Evolutionary conservation across 2,329 filamentous ascomycete genomes (phyloP).

Genomic region (Clonostachys rhizophaga): DNA sequence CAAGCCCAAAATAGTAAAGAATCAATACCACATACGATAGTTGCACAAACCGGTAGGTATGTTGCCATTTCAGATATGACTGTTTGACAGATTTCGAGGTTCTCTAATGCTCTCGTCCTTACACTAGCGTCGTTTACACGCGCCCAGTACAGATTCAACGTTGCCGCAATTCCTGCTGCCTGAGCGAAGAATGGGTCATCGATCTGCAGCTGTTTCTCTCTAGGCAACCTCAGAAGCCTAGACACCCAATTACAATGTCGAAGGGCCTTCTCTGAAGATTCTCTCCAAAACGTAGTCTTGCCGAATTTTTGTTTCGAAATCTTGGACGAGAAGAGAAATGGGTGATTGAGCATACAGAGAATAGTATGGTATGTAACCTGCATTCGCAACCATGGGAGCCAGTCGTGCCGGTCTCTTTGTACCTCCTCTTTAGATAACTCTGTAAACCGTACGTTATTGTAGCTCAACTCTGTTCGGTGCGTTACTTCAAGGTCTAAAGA

Average conservation of each 20-base stretch:
- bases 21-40: no score
- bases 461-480: not conserved
- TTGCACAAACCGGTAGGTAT: not conserved
- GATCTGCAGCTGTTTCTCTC: constrained; percentile 1
- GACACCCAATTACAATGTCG: constrained; percentile 3
- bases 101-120: not conserved
- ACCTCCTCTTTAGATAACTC: not conserved
- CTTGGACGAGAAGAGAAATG: constrained; percentile 2
- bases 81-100: not conserved
- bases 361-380: constrained; percentile 3
- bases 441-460: constrained; percentile 1
- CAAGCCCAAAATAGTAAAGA: no score
- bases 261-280: constrained; percentile 1
- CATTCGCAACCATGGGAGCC: constrained; percentile 2
- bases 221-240: not conserved
- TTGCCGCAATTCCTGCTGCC: constrained; percentile 2
- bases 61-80: not conserved
- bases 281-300: constrained; percentile 2
- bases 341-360: constrained; percentile 3
- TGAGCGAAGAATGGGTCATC: constrained; percentile 2
- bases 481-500: constrained; percentile 1
- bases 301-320: not conserved
- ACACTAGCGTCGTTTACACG: not conserved
- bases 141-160: constrained; percentile 3
- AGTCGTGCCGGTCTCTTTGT: not conserved